Percentiles rank a stretch among this genome's conserved stretches.
These are phyloP conservation scores for Colletotrichum brevisporum DNA, from an alignment of 2,329 filamentous ascomycete genomes.

Conservation along the genomic window DNA sequence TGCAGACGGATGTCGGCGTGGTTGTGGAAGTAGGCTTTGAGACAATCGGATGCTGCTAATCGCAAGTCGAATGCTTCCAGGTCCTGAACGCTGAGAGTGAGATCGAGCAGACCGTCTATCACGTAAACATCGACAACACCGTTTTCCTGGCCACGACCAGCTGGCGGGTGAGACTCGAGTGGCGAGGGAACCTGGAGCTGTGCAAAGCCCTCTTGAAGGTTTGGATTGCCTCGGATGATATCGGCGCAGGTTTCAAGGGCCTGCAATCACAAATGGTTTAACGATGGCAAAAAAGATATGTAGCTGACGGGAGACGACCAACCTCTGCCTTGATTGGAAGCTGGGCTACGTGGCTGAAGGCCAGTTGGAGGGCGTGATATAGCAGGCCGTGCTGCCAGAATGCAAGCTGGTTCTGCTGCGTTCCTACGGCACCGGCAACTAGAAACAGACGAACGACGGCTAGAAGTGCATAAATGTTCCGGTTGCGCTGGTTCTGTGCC, in stretches of 20 bases:
- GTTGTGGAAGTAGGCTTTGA: conserved; percentile 91
- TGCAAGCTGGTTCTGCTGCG: conserved; percentile 84
- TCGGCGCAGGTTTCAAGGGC: conserved; percentile 89
- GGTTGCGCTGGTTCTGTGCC: conserved; percentile 83
- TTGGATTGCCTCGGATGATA: conserved; percentile 84
- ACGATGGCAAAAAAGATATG: conserved; percentile 12
- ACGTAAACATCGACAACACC: conserved; percentile 81
- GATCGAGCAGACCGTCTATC: conserved; percentile 90
- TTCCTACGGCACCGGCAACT: conserved; percentile 83
- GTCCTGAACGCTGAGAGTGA: conserved; percentile 79
- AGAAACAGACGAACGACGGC: conserved; percentile 91
- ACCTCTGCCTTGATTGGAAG: conserved; percentile 87
- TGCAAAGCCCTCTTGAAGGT: conserved; percentile 89
- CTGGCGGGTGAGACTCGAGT: conserved; percentile 57
- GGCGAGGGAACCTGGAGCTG: conserved; percentile 83
- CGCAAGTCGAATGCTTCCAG: conserved; percentile 82
- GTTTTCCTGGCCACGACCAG: conserved; percentile 59
- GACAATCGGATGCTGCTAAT: conserved; percentile 87
- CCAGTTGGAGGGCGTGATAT: conserved; percentile 83
- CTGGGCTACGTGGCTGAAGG: conserved; percentile 81
- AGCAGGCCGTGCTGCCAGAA: conserved; percentile 89
- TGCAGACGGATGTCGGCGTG: conserved; percentile 87
- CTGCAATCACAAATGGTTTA: conserved; percentile 54
- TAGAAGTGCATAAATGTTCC: conserved; percentile 92
- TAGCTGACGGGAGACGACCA: conserved; percentile 44